phyloP scores from a whole-genome alignment of 495 filamentous ascomycete species.

The Letharia columbiana region DNA sequence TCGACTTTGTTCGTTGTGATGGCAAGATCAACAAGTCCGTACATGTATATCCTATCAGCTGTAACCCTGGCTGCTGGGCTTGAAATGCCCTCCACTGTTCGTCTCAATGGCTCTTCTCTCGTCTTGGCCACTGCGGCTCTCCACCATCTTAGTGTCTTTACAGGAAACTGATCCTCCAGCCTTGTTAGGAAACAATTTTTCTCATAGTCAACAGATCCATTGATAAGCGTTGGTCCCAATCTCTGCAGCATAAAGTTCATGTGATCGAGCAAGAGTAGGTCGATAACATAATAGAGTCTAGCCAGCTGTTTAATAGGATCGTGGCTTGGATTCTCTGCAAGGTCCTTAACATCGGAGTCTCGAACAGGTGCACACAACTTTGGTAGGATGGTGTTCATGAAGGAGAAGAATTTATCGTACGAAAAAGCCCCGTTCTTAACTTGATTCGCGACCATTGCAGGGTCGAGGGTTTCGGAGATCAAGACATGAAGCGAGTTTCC shows the following conservation, averaged over 20 bases:
- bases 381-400: constrained; percentile 82
- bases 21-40: constrained; percentile 57
- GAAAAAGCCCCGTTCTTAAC: constrained; percentile 78
- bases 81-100: constrained; percentile 61
- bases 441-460: constrained; percentile 64
- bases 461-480: constrained; percentile 80
- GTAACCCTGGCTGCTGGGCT: constrained; percentile 46
- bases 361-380: constrained; percentile 88
- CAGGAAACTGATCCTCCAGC: constrained; percentile 54
- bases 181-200: constrained; percentile 63
- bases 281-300: constrained; percentile 74
- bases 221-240: constrained; percentile 70
- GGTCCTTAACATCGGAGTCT: constrained; percentile 71
- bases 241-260: constrained; percentile 85
- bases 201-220: constrained; percentile 76
- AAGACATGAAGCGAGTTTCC: constrained; percentile 74
- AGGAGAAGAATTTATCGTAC: constrained; percentile 85
- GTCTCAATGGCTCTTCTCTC: constrained; percentile 58
- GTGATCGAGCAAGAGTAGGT: constrained; percentile 88
- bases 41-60: constrained; percentile 68
- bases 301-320: constrained; percentile 80
- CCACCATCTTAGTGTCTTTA: constrained; percentile 66
- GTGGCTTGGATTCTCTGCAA: constrained; percentile 64
- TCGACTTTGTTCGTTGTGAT: constrained; percentile 51
- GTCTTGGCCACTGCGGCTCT: constrained; percentile 57